phyloP scores from a whole-genome alignment of 1,139 yeast genomes.

The Candida glucosophila region DNA sequence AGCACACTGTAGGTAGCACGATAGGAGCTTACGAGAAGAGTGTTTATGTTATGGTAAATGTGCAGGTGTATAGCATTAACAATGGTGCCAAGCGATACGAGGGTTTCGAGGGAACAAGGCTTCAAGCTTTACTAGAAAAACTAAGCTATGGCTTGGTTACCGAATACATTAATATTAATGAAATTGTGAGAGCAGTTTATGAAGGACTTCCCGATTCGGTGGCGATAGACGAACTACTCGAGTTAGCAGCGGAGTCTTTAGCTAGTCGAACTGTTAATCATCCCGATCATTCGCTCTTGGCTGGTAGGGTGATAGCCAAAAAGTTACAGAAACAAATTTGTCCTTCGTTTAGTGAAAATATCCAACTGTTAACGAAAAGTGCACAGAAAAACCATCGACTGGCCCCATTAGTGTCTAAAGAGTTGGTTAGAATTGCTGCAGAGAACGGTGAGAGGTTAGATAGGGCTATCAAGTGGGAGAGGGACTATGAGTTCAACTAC shows the following conservation, averaged over 20 bases:
- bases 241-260: slow-evolving; percentile 32
- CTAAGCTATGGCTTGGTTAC: slow-evolving; percentile 14
- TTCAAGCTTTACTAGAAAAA: slow-evolving; percentile 9
- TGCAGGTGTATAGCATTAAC: too few species aligned
- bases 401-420: too few species aligned
- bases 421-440: slow-evolving; percentile 21
- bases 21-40: too few species aligned
- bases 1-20: too few species aligned
- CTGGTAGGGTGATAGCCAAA: slow-evolving; percentile 35
- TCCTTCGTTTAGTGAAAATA: slow-evolving; percentile 25
- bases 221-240: slow-evolving; percentile 22
- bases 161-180: slow-evolving; percentile 13
- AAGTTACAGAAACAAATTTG: slow-evolving; percentile 22
- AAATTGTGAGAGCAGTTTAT: slow-evolving; percentile 13
- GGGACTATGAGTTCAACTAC: slow-evolving; percentile 38
- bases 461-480: slow-evolving; percentile 20
- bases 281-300: slow-evolving; percentile 39
- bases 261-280: slow-evolving; percentile 39
- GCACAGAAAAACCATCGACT: slow-evolving; percentile 10
- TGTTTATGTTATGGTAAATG: too few species aligned
- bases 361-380: slow-evolving; percentile 11
- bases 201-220: slow-evolving; percentile 27
- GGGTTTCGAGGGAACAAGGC: slow-evolving; percentile 9
- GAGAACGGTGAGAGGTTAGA: slow-evolving; percentile 26
- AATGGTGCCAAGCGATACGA: too few species aligned